Conservation (phyloP, 345 rosid genomes). For the Cardamine occulta region DNA sequence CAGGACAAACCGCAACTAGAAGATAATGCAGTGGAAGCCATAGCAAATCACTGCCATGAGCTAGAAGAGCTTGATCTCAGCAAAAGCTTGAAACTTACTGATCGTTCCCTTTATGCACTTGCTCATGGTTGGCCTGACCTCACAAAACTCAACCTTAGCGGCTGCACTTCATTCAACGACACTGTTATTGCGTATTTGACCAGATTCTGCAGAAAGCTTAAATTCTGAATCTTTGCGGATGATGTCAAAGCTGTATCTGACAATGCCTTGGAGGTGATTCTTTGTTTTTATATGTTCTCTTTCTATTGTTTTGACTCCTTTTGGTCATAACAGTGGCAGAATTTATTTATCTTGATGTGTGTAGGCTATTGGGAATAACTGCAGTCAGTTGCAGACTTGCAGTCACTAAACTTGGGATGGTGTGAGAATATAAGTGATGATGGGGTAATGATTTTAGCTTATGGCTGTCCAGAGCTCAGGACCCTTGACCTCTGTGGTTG, state of each 20-base stretch:
- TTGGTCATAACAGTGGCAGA: neutral
- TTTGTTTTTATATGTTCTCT: neutral
- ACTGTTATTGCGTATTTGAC: slow-evolving; percentile 64
- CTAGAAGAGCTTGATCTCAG: slow-evolving; percentile 91
- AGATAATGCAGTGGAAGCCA: slow-evolving; percentile 77
- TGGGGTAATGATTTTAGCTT: slow-evolving; percentile 86
- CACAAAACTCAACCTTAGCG: slow-evolving; percentile 87
- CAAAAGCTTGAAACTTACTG: slow-evolving; percentile 90
- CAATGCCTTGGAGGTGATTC: slow-evolving; percentile 70
- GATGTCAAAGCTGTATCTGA: slow-evolving; percentile 84
- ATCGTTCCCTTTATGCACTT: slow-evolving; percentile 64
- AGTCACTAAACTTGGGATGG: slow-evolving; percentile 90
- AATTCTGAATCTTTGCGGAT: slow-evolving; percentile 87
- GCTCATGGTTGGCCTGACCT: slow-evolving; percentile 90
- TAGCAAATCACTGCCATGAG: slow-evolving; percentile 79
- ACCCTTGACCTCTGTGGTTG: slow-evolving; percentile 85
- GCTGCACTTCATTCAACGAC: slow-evolving; percentile 78
- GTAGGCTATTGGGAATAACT: slow-evolving; percentile 89
- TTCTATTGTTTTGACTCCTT: neutral
- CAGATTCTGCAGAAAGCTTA: slow-evolving; percentile 62
- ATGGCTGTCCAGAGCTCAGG: slow-evolving; percentile 88
- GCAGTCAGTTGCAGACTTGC: slow-evolving; percentile 73
- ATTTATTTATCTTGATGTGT: neutral
- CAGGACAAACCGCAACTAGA: slow-evolving; percentile 93
- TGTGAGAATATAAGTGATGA: slow-evolving; percentile 84